Base-by-base conservation (phyloP, 371 early-diverging fungal genomes). In the Umbelopsis sp. region DNA sequence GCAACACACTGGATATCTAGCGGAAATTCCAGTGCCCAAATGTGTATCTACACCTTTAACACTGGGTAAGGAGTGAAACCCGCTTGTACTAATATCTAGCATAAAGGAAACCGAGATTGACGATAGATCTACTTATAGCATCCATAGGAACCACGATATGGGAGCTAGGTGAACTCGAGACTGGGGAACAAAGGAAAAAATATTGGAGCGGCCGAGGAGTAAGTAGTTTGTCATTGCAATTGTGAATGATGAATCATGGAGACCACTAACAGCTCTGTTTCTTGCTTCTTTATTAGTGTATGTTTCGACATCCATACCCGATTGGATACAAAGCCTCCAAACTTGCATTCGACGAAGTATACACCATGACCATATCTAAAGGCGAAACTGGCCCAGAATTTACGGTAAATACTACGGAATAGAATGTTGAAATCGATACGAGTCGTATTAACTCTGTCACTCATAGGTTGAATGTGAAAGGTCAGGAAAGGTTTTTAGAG, bases 291-390 rank as follows among this genome's bases (percentile, higher is more conserved):
- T 5, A 35, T 22, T 50, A 86, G 87, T 87, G 85, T 64, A 78
- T 78, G 44, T 87, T 81, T 63, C 82, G 75, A 48, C 87, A 87
- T 63, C 85, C 82, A 63, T 87, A 87, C 68, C 87, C 87, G 4
- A 74, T 87, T 45, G 87, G 87, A 6, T 87, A 77, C 65, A 69
- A 72, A 29, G 87, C 87, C 16, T 80, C 87, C 14, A 87, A 87
- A 74, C 64, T 69, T 5, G 85, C 85, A 57, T 87, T 84, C 67
- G 84, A 81, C 20, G 78, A 83, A 46, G 72, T 76, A n/a, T 87
- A 84, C 69, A 78, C 77, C 46, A 85, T 87, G 87, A 73, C 77
- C 44, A 87, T 87, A 52, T 68, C 70, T 32, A 72, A 80, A 63
- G 75, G 79, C 3, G 50, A 69, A 4, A 50, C 48, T 50, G 74